Percentiles rank a stretch among this genome's conserved stretches.
These are phyloP conservation scores for Parastagonospora nodorum DNA, from an alignment of 2,329 filamentous ascomycete species.

Conservation along the genomic window DNA sequence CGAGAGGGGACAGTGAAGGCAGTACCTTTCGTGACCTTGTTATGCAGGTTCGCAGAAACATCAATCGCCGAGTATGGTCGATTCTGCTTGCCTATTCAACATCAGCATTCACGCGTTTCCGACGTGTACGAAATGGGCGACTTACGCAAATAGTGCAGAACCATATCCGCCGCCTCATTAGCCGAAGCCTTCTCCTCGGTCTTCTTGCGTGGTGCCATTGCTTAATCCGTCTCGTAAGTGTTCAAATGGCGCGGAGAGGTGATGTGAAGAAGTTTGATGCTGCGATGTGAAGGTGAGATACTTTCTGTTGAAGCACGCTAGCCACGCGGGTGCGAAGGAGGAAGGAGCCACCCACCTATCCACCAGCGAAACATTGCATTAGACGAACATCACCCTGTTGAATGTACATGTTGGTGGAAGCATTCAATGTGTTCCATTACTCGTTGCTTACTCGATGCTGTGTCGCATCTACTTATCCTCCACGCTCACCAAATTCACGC, in stretches of 20 bases:
- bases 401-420: background rate
- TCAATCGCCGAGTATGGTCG: constrained; percentile 64
- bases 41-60: constrained; percentile 65
- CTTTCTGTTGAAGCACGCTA: constrained; percentile 1
- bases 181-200: constrained; percentile 41
- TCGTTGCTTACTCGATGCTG: no score
- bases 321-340: constrained; percentile 3
- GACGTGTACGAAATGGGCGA: constrained; percentile 7
- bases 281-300: background rate
- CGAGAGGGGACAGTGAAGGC: no score
- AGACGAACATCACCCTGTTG: background rate
- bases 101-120: constrained; percentile 4
- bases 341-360: constrained; percentile 16
- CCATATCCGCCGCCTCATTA: constrained; percentile 49
- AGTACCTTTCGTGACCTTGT: constrained; percentile 63
- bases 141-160: constrained; percentile 59
- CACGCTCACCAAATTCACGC: constrained; percentile 86
- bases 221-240: background rate
- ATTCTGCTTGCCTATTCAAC: constrained; percentile 53
- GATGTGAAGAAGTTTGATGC: background rate
- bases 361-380: no score
- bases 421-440: background rate
- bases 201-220: constrained; percentile 47
- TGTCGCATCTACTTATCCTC: constrained; percentile 61
- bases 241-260: background rate